Evolutionary conservation across 371 early-diverging fungal species (phyloP).

Genomic region (Zopfochytrium polystomum): DNA sequence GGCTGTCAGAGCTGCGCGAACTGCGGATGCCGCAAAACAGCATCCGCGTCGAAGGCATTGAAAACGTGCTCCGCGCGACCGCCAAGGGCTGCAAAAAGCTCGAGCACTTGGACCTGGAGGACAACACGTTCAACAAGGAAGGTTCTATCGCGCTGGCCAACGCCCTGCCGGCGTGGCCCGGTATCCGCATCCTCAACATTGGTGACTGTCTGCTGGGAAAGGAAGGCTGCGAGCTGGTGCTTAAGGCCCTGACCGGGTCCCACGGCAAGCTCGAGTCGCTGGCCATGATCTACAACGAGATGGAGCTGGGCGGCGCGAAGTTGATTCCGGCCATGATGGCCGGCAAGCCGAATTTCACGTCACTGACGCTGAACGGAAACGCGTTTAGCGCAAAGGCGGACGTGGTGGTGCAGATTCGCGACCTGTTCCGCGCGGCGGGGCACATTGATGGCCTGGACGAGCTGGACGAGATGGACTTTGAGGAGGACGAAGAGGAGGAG

Average conservation of each 20-base stretch:
- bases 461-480: slow-evolving; percentile 94
- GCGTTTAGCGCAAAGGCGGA: slow-evolving; percentile 76
- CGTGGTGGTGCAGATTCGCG: slow-evolving; percentile 64
- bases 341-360: slow-evolving; percentile 59
- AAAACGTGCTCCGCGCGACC: slow-evolving; percentile 67
- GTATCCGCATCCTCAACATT: slow-evolving; percentile 73
- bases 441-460: slow-evolving; percentile 82
- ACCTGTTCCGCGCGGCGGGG: slow-evolving; percentile 65
- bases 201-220: slow-evolving; percentile 86
- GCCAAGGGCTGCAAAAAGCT: slow-evolving; percentile 58
- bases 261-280: slow-evolving; percentile 71
- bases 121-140: slow-evolving; percentile 88
- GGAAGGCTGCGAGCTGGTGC: slow-evolving; percentile 65
- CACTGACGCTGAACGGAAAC: slow-evolving; percentile 90
- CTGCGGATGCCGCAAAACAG: slow-evolving; percentile 96
- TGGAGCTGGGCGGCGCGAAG: slow-evolving; percentile 67
- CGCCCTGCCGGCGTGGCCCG: slow-evolving; percentile 74
- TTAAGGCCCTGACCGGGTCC: slow-evolving; percentile 66
- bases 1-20: slow-evolving; percentile 69
- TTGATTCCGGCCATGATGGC: slow-evolving; percentile 66
- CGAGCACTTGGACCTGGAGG: slow-evolving; percentile 76
- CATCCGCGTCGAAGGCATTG: slow-evolving; percentile 91
- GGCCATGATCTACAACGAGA: slow-evolving; percentile 84
- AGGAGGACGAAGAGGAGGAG: too few relatives aligned
- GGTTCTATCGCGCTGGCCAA: slow-evolving; percentile 80